Conservation (phyloP, 2,329 filamentous ascomycete species). For the Epichloe scottii region DNA sequence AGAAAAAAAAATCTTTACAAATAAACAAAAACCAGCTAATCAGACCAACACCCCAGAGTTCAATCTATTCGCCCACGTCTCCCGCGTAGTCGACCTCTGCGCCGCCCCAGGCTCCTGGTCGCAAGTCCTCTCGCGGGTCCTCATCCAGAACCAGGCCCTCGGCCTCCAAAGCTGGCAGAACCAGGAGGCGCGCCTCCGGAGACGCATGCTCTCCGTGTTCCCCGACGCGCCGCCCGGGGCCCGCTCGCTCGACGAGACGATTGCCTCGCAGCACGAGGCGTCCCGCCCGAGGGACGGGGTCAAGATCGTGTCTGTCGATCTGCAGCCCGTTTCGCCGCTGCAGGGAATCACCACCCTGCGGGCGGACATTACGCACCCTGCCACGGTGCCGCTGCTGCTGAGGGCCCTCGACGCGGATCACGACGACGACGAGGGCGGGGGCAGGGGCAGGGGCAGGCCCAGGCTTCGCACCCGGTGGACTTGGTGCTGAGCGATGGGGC, state of each 20-base stretch:
- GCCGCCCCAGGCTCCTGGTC: constrained; percentile 96
- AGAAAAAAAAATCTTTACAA: constrained; percentile 4
- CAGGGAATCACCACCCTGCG: constrained; percentile 85
- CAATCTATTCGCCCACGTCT: constrained; percentile 81
- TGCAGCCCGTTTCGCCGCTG: constrained; percentile 90
- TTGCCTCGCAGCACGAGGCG: not conserved
- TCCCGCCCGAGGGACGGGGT: constrained; percentile 51
- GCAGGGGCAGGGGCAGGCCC: constrained; percentile 18
- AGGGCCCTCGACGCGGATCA: constrained; percentile 68
- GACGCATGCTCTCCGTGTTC: constrained; percentile 45
- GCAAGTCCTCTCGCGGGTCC: constrained; percentile 82
- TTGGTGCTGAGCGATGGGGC: constrained; percentile 92
- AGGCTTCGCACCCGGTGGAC: constrained; percentile 66
- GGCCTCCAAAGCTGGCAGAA: constrained; percentile 80
- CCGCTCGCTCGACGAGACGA: not conserved
- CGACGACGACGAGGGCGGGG: constrained; percentile 25
- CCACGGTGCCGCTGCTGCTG: constrained; percentile 80
- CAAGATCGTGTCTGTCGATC: constrained; percentile 89
- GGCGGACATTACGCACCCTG: constrained; percentile 94
- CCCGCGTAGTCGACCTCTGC: constrained; percentile 87
- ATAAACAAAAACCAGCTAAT: not conserved
- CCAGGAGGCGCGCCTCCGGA: constrained; percentile 54
- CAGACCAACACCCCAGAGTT: constrained; percentile 49
- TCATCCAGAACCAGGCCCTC: constrained; percentile 89
- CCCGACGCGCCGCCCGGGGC: constrained; percentile 16